These are phyloP conservation scores for Massariosphaeria phaeospora DNA, from an alignment of 495 filamentous ascomycete species.

Conservation along the genomic window DNA sequence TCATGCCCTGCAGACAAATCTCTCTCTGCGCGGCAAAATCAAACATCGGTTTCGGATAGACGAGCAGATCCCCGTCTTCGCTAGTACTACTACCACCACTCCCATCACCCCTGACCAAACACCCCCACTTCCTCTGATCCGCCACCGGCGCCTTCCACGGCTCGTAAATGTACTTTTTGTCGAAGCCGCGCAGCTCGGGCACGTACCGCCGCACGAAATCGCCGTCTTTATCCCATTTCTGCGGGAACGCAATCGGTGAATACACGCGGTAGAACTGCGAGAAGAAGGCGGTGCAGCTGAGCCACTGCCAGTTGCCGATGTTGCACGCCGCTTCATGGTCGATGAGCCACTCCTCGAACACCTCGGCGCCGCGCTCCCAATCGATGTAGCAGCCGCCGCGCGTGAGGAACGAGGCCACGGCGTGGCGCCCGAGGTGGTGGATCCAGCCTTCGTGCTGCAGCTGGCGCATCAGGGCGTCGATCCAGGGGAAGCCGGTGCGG, in stretches of 20 bases:
- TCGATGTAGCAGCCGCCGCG: constrained; percentile 66
- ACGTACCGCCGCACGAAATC: constrained; percentile 55
- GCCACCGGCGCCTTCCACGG: constrained; percentile 62
- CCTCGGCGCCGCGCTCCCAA: constrained; percentile 69
- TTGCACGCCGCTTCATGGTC: constrained; percentile 69
- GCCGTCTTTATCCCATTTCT: constrained; percentile 63
- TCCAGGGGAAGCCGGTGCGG: constrained; percentile 65
- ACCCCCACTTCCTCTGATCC: constrained; percentile 57
- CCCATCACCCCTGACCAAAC: constrained; percentile 52
- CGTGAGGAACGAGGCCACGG: constrained; percentile 68
- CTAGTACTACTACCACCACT: constrained; percentile 2
- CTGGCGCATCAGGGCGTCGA: constrained; percentile 72
- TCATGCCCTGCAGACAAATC: constrained; percentile 58
- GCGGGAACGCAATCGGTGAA: constrained; percentile 59
- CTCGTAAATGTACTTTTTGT: constrained; percentile 67
- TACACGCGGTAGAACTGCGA: constrained; percentile 63
- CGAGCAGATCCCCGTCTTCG: constrained; percentile 37
- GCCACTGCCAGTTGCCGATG: constrained; percentile 69
- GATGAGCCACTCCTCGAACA: constrained; percentile 66
- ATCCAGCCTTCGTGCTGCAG: constrained; percentile 67
- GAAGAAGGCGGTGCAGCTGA: constrained; percentile 67
- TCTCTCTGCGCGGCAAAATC: constrained; percentile 57
- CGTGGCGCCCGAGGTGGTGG: constrained; percentile 66
- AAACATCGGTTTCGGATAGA: constrained; percentile 68
- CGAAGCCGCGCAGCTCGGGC: constrained; percentile 55